A percentile compares a stretch with the other conserved stretches of the same genome.
phyloP scores from a whole-genome alignment of 495 filamentous ascomycete genomes.

The Trichoderma asperelloides region DNA sequence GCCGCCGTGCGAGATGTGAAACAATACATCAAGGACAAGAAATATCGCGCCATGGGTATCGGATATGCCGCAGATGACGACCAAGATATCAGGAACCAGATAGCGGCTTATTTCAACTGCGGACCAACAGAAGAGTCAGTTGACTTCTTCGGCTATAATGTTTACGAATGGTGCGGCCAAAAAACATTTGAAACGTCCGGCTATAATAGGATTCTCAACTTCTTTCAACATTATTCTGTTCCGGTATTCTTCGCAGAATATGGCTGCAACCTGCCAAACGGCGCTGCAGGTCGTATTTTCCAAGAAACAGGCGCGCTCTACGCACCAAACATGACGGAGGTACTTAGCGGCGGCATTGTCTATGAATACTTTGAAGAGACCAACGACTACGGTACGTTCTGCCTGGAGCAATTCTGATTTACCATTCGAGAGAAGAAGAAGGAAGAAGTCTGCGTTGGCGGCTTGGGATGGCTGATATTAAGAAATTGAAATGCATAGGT shows the following conservation, averaged over 20 bases:
- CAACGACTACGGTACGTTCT: conserved; percentile 72
- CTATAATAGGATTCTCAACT: conserved; percentile 67
- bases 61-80: conserved; percentile 96
- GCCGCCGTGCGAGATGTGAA: conserved; percentile 93
- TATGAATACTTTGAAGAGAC: conserved; percentile 95
- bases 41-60: conserved; percentile 74
- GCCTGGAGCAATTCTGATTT: not conserved
- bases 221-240: conserved; percentile 79
- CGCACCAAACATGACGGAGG: conserved; percentile 65
- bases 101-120: conserved; percentile 93
- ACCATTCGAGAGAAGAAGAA: not conserved
- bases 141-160: conserved; percentile 98
- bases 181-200: conserved; percentile 64
- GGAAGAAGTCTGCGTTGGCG: too few species aligned
- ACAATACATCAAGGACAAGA: conserved; percentile 72
- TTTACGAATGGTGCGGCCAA: conserved; percentile 94
- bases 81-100: conserved; percentile 59
- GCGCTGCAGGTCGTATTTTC: conserved; percentile 65
- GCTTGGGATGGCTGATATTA: too few species aligned
- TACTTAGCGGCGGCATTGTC: conserved; percentile 90
- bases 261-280: conserved; percentile 64
- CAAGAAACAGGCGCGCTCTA: conserved; percentile 82
- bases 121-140: conserved; percentile 54
- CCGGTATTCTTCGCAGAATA: conserved; percentile 98
- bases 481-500: conserved; percentile 18